Evolutionary conservation across 495 filamentous ascomycete genomes (phyloP).

Genomic region (Sordaria brevicollis): DNA sequence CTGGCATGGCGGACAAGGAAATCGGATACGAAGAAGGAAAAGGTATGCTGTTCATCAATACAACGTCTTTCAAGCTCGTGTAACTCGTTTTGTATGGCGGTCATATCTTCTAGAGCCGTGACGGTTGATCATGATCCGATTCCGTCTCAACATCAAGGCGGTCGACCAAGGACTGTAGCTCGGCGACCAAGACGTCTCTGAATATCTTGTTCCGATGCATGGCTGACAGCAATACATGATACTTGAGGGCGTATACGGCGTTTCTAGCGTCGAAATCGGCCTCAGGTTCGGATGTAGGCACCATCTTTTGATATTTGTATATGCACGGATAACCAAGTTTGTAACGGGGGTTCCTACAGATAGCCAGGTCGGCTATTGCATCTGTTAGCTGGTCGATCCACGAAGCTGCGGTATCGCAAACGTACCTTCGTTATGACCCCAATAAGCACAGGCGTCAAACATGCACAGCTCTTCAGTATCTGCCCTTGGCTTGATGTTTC

Average conservation of each 20-base stretch:
- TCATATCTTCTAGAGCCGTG: background rate
- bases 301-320: conserved; percentile 14
- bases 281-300: conserved; percentile 16
- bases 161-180: background rate
- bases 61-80: too few species aligned
- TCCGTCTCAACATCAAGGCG: background rate
- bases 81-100: background rate
- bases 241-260: conserved; percentile 16
- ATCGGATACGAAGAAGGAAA: background rate
- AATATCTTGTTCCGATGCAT: background rate
- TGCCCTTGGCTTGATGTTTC: conserved; percentile 28
- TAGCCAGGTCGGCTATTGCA: conserved; percentile 23
- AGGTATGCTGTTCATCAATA: background rate
- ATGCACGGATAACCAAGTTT: conserved; percentile 12
- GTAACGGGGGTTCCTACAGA: conserved; percentile 21
- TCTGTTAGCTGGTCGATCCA: background rate
- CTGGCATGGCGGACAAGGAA: background rate
- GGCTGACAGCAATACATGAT: conserved; percentile 8
- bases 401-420: background rate
- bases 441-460: conserved; percentile 37
- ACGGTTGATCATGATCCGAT: background rate
- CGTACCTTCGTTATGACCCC: conserved; percentile 37
- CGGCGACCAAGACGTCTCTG: background rate
- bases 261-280: conserved; percentile 22
- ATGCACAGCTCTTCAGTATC: conserved; percentile 25